A percentile compares a stretch with the other conserved stretches of the same genome.
Conservation (phyloP, 2,329 filamentous ascomycete species). For the Ilyonectria destructans region DNA sequence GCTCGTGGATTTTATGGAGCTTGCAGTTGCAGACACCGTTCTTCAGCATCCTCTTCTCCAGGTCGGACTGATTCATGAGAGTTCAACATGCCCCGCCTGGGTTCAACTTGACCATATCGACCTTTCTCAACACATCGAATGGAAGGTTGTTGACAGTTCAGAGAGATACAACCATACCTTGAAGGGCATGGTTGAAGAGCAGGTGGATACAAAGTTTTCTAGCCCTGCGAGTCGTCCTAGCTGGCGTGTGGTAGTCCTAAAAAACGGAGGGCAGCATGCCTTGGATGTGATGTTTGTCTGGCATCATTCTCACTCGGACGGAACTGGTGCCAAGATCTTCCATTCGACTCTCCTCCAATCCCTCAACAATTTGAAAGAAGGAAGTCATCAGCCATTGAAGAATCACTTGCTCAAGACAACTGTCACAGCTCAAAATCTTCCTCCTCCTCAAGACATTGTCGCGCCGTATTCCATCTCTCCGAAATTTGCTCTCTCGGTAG, state of each 20-base stretch:
- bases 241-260: background rate
- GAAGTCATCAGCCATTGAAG: background rate
- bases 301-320: slow-evolving; percentile 50
- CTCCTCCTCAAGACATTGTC: slow-evolving; percentile 47
- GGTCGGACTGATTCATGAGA: background rate
- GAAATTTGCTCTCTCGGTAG: slow-evolving; percentile 35
- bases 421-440: slow-evolving; percentile 31
- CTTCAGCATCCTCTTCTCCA: background rate
- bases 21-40: background rate
- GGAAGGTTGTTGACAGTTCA: background rate
- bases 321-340: slow-evolving; percentile 52
- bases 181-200: background rate
- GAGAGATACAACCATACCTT: background rate
- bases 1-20: background rate
- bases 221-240: background rate
- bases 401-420: background rate
- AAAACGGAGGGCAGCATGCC: background rate
- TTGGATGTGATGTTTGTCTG: slow-evolving; percentile 49
- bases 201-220: background rate
- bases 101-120: background rate
- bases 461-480: slow-evolving; percentile 40
- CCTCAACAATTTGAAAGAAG: slow-evolving; percentile 40
- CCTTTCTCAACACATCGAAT: background rate
- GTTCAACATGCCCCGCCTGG: background rate
- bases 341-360: slow-evolving; percentile 49